A percentile compares a stretch with the other conserved stretches of the same genome.
These are phyloP conservation scores for Juglanconis oblonga DNA, from an alignment of 2,329 filamentous ascomycete species.

Conservation along the genomic window DNA sequence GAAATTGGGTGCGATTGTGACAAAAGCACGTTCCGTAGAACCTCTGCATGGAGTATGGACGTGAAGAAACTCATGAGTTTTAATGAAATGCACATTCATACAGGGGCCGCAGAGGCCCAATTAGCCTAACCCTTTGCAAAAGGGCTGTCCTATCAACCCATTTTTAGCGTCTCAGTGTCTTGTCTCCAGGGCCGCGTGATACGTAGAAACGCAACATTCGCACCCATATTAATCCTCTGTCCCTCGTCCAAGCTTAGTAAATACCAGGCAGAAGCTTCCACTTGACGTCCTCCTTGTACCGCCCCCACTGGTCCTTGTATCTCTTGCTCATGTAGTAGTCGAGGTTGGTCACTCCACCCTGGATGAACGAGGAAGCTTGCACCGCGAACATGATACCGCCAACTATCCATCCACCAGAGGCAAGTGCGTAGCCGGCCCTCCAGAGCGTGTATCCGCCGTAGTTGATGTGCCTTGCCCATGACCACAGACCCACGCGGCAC, in stretches of 20 bases:
- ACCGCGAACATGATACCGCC: conserved; percentile 28
- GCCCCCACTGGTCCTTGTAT: conserved; percentile 37
- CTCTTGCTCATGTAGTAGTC: conserved; percentile 35
- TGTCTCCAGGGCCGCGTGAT: too few relatives aligned
- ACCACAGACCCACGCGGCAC: conserved; percentile 36
- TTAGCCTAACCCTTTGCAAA: not conserved
- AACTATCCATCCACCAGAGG: conserved; percentile 33
- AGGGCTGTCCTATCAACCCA: not conserved
- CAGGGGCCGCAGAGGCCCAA: not conserved
- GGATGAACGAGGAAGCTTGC: conserved; percentile 31
- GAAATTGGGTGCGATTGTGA: not conserved
- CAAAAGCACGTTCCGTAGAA: not conserved
- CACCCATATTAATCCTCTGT: too few relatives aligned
- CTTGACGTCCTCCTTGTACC: conserved; percentile 36
- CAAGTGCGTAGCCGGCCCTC: conserved; percentile 32
- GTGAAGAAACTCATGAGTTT: not conserved
- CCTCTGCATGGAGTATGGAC: not conserved
- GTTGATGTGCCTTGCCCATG: conserved; percentile 38
- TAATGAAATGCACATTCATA: not conserved
- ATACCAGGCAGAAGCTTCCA: conserved; percentile 36
- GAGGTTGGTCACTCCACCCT: conserved; percentile 29
- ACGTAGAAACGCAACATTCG: too few relatives aligned
- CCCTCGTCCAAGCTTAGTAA: conserved; percentile 24
- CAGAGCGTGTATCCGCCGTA: conserved; percentile 38
- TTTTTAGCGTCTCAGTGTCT: too few relatives aligned